Evolutionary conservation across 108 stramenopile species (phyloP).

Genomic region (Cyclotella atomus): DNA sequence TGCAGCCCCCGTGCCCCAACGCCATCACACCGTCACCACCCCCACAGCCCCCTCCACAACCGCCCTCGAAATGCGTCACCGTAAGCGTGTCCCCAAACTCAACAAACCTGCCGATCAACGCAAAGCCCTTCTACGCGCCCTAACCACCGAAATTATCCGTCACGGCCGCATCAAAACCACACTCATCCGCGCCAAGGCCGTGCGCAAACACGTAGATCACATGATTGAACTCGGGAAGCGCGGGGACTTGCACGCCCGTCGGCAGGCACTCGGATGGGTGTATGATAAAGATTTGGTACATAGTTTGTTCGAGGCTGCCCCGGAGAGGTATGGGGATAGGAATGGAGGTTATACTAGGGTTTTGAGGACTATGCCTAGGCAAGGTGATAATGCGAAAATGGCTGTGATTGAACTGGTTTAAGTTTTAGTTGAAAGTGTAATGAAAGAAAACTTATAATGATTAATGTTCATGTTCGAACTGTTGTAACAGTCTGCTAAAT

Average conservation of each 20-base stretch:
- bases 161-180: conserved; percentile 98
- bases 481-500: no score
- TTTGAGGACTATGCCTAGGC: conserved; percentile 90
- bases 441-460: background rate
- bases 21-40: conserved; percentile 13
- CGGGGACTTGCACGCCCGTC: conserved; percentile 93
- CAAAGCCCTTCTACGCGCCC: conserved; percentile 94
- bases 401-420: conserved; percentile 96
- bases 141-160: conserved; percentile 96
- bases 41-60: conserved; percentile 30
- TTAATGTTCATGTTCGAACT: no score
- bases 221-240: conserved; percentile 95
- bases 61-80: conserved; percentile 78
- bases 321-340: conserved; percentile 89
- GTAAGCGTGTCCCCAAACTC: conserved; percentile 84
- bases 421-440: conserved; percentile 16
- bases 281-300: conserved; percentile 98
- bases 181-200: conserved; percentile 89
- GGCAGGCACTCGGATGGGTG: conserved; percentile 93
- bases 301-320: conserved; percentile 93
- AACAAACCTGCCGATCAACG: conserved; percentile 96
- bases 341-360: conserved; percentile 95
- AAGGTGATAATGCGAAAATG: conserved; percentile 98
- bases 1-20: conserved; percentile 8
- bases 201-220: conserved; percentile 96